Conservation (phyloP, 768 basidiomycete species). For the Cantharellus anzutake region DNA sequence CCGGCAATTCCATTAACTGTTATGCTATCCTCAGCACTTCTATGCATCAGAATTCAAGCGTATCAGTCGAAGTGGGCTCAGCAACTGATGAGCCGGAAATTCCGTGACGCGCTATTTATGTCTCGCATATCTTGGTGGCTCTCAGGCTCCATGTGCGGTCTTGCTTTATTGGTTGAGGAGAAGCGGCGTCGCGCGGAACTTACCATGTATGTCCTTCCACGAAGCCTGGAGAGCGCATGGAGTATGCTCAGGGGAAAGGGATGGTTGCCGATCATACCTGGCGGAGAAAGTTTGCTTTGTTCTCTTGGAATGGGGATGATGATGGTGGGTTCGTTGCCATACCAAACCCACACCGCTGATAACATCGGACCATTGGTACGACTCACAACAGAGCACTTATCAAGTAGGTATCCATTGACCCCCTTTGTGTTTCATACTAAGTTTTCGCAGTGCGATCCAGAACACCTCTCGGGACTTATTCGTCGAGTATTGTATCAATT, state of each 20-base stretch:
- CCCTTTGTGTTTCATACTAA: not conserved
- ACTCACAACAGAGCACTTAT: conserved; percentile 41
- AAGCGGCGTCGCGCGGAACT: conserved; percentile 70
- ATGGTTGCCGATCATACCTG: conserved; percentile 31
- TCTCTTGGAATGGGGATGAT: conserved; percentile 83
- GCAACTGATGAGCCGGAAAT: conserved; percentile 17
- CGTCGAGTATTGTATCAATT: conserved; percentile 73
- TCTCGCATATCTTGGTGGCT: conserved; percentile 59
- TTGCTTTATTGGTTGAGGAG: conserved; percentile 76
- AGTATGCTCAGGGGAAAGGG: conserved; percentile 55
- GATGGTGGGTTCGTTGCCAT: conserved; percentile 36
- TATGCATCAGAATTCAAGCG: conserved; percentile 46
- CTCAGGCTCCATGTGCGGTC: conserved; percentile 50
- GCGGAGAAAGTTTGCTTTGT: conserved; percentile 34
- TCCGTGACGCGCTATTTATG: conserved; percentile 35
- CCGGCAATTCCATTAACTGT: not conserved
- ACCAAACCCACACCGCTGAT: not conserved
- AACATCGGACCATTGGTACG: conserved; percentile 2
- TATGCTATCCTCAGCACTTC: conserved; percentile 25
- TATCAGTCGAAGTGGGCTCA: conserved; percentile 17
- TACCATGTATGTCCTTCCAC: conserved; percentile 83
- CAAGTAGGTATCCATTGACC: conserved; percentile 24
- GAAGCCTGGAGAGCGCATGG: conserved; percentile 85
- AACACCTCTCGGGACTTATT: conserved; percentile 65
- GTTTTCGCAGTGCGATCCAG: conserved; percentile 37